These are phyloP conservation scores for Suillus weaverae DNA, from an alignment of 768 basidiomycete species.

Conservation along the genomic window DNA sequence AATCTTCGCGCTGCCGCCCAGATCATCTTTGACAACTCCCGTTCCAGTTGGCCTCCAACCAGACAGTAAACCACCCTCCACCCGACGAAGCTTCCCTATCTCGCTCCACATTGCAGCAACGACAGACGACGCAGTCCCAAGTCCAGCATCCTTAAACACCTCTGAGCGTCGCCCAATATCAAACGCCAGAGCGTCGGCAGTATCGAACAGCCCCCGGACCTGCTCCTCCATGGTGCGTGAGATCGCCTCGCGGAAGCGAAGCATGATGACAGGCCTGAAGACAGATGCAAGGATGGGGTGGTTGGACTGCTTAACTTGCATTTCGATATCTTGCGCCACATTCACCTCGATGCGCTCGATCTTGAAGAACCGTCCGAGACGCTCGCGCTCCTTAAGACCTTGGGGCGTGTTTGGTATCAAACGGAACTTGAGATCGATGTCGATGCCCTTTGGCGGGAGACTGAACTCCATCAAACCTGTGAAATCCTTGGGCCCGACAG, in stretches of 20 bases:
- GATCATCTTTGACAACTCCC: constrained; percentile 58
- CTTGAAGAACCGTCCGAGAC: constrained; percentile 51
- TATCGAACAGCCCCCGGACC: constrained; percentile 50
- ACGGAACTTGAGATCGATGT: constrained; percentile 66
- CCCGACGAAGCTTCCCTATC: constrained; percentile 53
- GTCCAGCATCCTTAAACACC: constrained; percentile 66
- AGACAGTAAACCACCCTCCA: constrained; percentile 33
- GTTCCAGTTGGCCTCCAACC: constrained; percentile 62
- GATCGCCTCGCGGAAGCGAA: constrained; percentile 59
- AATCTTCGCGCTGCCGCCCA: constrained; percentile 37
- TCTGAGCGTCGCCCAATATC: constrained; percentile 57
- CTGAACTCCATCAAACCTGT: constrained; percentile 62
- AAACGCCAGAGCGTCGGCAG: constrained; percentile 55
- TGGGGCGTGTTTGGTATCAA: constrained; percentile 52
- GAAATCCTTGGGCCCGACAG: constrained; percentile 54
- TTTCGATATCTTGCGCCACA: constrained; percentile 56
- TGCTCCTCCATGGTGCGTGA: constrained; percentile 59
- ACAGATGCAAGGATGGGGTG: constrained; percentile 60
- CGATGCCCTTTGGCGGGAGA: constrained; percentile 66
- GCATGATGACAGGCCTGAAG: constrained; percentile 61
- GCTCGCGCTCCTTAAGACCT: constrained; percentile 45
- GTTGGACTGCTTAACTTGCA: constrained; percentile 61
- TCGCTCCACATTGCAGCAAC: constrained; percentile 72
- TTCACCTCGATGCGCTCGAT: constrained; percentile 55
- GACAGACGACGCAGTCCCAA: constrained; percentile 47